Percentiles rank a stretch among this genome's conserved stretches.
These are phyloP conservation scores for Oryza officinalis DNA, from an alignment of 176 grass and related monocot genomes.

Conservation along the genomic window DNA sequence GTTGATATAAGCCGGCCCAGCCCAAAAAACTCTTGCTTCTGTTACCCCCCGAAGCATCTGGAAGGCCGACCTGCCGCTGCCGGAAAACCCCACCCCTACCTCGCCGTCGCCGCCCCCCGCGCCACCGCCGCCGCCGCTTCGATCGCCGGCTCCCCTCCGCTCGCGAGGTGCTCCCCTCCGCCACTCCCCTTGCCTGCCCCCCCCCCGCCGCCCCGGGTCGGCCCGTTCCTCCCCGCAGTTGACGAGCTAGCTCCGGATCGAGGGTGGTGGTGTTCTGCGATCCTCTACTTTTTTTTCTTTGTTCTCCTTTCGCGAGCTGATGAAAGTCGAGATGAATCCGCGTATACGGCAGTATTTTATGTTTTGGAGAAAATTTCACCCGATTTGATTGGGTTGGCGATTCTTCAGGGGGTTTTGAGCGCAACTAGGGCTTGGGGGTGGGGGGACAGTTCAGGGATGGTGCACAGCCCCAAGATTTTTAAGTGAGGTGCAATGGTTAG, in stretches of 20 bases:
- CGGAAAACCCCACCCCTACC: too few species aligned
- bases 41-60: not conserved
- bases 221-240: too few species aligned
- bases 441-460: not conserved
- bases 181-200: not conserved
- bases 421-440: not conserved
- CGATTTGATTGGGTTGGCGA: not conserved
- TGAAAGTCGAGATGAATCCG: not conserved
- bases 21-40: not conserved
- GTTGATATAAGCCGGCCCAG: not conserved
- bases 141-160: not conserved
- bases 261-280: not conserved
- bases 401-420: not conserved
- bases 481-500: not conserved
- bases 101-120: too few species aligned
- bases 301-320: not conserved
- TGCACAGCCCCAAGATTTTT: not conserved
- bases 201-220: not conserved
- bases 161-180: not conserved
- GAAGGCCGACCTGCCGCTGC: not conserved
- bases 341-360: not conserved
- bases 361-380: not conserved
- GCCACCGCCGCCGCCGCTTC: not conserved
- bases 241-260: not conserved
- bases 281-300: not conserved